phyloP scores from a whole-genome alignment of 805 yeast genomes.

The Candida tibetensis region DNA sequence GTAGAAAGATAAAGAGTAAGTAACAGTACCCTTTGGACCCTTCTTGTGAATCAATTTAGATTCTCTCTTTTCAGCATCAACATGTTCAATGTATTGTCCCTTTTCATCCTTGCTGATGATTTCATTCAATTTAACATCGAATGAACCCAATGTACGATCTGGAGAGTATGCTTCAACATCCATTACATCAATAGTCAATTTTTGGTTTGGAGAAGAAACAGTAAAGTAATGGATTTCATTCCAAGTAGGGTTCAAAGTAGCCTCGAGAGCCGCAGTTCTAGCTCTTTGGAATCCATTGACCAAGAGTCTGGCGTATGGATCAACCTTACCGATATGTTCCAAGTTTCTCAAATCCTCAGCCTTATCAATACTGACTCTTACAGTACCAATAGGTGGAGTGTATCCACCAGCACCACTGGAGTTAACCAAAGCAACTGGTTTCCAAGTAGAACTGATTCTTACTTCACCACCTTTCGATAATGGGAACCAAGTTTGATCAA shows the following conservation, averaged over 20 bases:
- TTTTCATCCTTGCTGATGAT: constrained; percentile 67
- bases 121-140: constrained; percentile 65
- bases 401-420: constrained; percentile 75
- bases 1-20: constrained; percentile 75
- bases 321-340: constrained; percentile 86
- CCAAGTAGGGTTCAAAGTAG: constrained; percentile 78
- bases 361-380: constrained; percentile 66
- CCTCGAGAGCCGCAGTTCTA: constrained; percentile 67
- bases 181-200: constrained; percentile 83
- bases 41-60: constrained; percentile 68
- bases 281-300: constrained; percentile 74
- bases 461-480: constrained; percentile 74
- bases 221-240: constrained; percentile 81
- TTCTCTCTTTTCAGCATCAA: constrained; percentile 53
- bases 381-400: constrained; percentile 92
- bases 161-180: constrained; percentile 77
- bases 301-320: constrained; percentile 82
- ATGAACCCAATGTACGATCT: constrained; percentile 85
- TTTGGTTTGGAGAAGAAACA: constrained; percentile 78
- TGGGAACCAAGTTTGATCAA: constrained; percentile 75
- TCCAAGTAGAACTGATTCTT: constrained; percentile 72
- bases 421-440: constrained; percentile 71
- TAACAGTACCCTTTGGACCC: constrained; percentile 80
- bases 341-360: constrained; percentile 79
- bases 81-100: constrained; percentile 55